Conservation (phyloP, 148 eudicot genomes). For the Nepenthes mirabilis region DNA sequence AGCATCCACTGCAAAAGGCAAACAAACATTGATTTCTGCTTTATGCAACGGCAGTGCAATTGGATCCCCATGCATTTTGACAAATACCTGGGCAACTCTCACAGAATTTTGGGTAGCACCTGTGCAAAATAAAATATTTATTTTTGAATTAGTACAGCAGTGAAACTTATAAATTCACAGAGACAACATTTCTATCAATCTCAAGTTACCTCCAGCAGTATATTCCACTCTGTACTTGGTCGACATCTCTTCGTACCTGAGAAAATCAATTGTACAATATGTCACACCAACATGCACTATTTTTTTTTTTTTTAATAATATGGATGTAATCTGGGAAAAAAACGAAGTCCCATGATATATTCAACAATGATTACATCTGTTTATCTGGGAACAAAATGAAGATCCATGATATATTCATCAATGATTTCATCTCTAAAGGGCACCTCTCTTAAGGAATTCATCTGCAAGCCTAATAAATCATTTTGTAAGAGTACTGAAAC, state of each 20-base stretch:
- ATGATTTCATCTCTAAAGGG: too few relatives aligned
- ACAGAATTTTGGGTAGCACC: slow-evolving; percentile 97
- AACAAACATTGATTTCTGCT: slow-evolving; percentile 1
- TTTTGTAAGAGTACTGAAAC: too few relatives aligned
- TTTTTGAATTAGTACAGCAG: neutral
- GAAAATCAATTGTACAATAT: neutral
- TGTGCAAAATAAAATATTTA: slow-evolving; percentile 13
- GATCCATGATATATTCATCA: too few relatives aligned
- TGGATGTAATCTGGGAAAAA: neutral
- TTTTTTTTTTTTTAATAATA: neutral
- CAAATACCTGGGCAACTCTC: slow-evolving; percentile 82
- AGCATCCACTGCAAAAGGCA: slow-evolving; percentile 74
- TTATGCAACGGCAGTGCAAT: neutral
- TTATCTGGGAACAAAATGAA: too few relatives aligned
- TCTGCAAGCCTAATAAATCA: too few relatives aligned
- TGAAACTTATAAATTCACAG: neutral
- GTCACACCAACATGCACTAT: neutral
- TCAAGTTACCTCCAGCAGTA: slow-evolving; percentile 84
- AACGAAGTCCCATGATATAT: too few relatives aligned
- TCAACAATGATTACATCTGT: too few relatives aligned
- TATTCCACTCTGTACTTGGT: slow-evolving; percentile 70
- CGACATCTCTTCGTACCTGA: slow-evolving; percentile 86
- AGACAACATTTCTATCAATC: neutral
- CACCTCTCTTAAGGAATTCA: too few relatives aligned
- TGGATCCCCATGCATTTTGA: neutral